Percentiles rank a stretch among this genome's conserved stretches.
Conservation (phyloP, 2,329 filamentous ascomycete genomes). For the Colletotrichum tanaceti region DNA sequence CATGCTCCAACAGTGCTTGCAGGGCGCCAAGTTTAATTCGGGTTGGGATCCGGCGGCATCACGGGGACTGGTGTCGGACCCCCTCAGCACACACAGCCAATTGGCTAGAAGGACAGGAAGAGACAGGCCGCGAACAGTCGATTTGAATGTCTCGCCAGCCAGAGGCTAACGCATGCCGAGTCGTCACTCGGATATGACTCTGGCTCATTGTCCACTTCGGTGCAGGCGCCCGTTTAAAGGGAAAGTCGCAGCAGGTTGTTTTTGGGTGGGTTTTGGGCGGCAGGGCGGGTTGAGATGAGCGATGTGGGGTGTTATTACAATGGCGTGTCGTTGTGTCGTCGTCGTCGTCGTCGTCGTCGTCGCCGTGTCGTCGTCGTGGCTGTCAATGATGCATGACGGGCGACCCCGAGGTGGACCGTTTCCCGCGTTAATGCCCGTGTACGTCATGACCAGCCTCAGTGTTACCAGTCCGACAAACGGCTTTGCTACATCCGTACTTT, state of each 20-base stretch:
- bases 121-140: no score
- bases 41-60: background rate
- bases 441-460: background rate
- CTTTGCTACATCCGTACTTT: background rate
- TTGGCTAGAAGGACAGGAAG: no score
- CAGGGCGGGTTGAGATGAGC: constrained; percentile 22
- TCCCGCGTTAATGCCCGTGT: constrained; percentile 28
- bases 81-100: background rate
- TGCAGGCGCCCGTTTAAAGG: background rate
- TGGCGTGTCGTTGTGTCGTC: no score
- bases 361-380: background rate
- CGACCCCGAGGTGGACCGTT: background rate
- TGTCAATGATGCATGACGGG: constrained; percentile 8
- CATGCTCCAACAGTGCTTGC: background rate
- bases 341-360: no score
- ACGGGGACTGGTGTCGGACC: background rate
- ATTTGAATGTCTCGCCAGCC: no score
- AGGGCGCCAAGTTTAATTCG: background rate
- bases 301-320: background rate
- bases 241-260: constrained; percentile 5
- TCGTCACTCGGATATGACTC: background rate
- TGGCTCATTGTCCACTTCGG: background rate
- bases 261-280: constrained; percentile 9
- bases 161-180: background rate
- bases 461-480: background rate